Conservation (phyloP, 441 rosid genomes). For the Biscutella auriculata region DNA sequence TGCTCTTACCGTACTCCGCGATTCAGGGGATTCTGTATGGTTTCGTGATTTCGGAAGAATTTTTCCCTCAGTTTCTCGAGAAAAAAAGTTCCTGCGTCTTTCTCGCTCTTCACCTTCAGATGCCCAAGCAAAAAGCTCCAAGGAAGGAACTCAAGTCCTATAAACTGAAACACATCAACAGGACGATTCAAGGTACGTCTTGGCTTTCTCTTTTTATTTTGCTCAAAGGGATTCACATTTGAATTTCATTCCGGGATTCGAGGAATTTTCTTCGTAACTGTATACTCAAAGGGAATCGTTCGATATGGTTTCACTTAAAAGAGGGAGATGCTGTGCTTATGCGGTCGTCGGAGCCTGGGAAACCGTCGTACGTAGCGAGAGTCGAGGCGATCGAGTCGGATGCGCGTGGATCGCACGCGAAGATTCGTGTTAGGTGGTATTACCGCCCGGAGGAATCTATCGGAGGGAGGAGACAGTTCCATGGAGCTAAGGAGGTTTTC, state of each 20-base stretch:
- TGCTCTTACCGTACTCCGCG: not conserved
- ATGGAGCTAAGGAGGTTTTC: slow-evolving; percentile 88
- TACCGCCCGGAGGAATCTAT: slow-evolving; percentile 96
- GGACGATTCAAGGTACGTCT: slow-evolving; percentile 50
- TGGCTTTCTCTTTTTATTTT: not conserved
- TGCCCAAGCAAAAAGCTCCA: slow-evolving; percentile 77
- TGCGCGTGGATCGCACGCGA: slow-evolving; percentile 63
- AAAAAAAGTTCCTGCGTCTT: not conserved
- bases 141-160: slow-evolving; percentile 60
- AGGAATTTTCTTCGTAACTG: not conserved
- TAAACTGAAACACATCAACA: slow-evolving; percentile 61
- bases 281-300: not conserved
- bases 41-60: slow-evolving; percentile 8
- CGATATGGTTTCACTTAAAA: slow-evolving; percentile 4
- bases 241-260: not conserved
- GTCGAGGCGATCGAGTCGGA: slow-evolving; percentile 83
- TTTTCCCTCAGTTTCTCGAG: slow-evolving; percentile 24
- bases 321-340: slow-evolving; percentile 87
- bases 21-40: not conserved
- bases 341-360: slow-evolving; percentile 77
- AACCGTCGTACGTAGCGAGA: slow-evolving; percentile 82
- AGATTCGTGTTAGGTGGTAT: slow-evolving; percentile 78
- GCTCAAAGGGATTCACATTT: not conserved
- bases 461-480: slow-evolving; percentile 87
- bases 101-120: slow-evolving; percentile 25